phyloP scores from a whole-genome alignment of 352 stramenopile species.

The Phytophthora hybrid region DNA sequence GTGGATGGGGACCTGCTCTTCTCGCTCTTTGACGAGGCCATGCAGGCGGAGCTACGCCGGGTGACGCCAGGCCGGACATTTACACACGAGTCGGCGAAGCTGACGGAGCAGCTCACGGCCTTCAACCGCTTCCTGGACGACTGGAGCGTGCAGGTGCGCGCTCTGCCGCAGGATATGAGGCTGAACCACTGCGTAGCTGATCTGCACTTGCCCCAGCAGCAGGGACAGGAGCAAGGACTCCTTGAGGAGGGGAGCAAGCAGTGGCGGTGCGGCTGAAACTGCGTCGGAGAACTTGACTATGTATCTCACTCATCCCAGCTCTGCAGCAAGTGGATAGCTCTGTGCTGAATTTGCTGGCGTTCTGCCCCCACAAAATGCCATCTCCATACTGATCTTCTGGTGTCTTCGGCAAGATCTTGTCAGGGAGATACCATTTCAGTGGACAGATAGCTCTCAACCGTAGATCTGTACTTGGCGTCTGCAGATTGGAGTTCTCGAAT shows the following conservation, averaged over 20 bases:
- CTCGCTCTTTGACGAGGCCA: constrained; percentile 59
- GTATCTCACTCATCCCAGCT: not conserved
- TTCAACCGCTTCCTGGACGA: constrained; percentile 79
- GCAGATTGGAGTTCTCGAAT: no score
- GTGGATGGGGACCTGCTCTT: constrained; percentile 61
- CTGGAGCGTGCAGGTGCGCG: constrained; percentile 59
- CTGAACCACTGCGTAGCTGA: constrained; percentile 45
- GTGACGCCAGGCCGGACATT: constrained; percentile 30
- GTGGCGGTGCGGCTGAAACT: constrained; percentile 61
- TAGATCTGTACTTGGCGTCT: no score
- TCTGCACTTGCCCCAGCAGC: constrained; percentile 26
- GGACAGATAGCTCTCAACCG: no score
- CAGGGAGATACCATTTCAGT: no score
- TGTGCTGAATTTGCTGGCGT: no score
- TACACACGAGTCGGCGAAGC: constrained; percentile 58
- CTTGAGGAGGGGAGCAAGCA: constrained; percentile 8
- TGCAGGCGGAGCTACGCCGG: constrained; percentile 43
- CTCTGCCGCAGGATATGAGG: constrained; percentile 31
- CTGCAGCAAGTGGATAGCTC: no score
- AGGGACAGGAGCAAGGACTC: not conserved
- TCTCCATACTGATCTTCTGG: no score
- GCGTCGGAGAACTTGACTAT: constrained; percentile 33
- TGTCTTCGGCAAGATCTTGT: no score
- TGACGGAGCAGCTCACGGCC: constrained; percentile 49
- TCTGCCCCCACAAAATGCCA: no score